These are phyloP conservation scores for Aspergillus thermomutatus DNA, from an alignment of 2,329 filamentous ascomycete genomes.

Conservation along the genomic window DNA sequence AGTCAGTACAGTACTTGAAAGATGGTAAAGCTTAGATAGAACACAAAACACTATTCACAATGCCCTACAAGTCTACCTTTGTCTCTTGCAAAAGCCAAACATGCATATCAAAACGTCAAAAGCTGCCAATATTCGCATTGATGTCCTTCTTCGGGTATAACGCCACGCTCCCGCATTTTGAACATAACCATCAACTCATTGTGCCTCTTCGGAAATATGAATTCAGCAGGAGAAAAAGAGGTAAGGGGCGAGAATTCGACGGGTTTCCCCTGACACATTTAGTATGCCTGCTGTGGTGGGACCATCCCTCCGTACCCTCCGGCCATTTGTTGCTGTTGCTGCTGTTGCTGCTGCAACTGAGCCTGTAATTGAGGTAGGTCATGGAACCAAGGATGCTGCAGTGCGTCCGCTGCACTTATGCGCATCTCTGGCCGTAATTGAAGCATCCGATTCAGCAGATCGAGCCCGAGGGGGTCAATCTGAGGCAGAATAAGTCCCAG, in stretches of 20 bases:
- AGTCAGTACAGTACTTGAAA: not conserved
- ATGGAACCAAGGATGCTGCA: conserved; percentile 90
- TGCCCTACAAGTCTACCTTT: not conserved
- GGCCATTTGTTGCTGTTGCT: conserved; percentile 36
- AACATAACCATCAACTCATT: conserved; percentile 27
- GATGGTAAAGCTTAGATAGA: not conserved
- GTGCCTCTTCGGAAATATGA: conserved; percentile 13
- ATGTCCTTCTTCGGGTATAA: conserved; percentile 24
- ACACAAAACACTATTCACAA: not conserved
- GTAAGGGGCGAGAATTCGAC: not conserved
- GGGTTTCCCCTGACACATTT: conserved; percentile 3
- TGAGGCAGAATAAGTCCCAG: conserved; percentile 82
- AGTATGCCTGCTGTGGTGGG: conserved; percentile 35
- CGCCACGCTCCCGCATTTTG: conserved; percentile 29
- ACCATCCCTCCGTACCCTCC: conserved; percentile 39
- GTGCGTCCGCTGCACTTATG: conserved; percentile 79
- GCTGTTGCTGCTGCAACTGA: conserved; percentile 44
- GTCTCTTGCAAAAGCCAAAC: not conserved
- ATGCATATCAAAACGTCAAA: not conserved
- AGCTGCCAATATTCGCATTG: not conserved
- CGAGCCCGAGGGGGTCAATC: conserved; percentile 82
- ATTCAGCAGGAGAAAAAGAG: not conserved
- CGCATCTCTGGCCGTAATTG: conserved; percentile 89
- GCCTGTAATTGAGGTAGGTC: conserved; percentile 56
- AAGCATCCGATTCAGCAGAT: conserved; percentile 84